These are phyloP conservation scores for Austroboletus novae-zelandiae DNA, from an alignment of 1,284 basidiomycete genomes.

Conservation along the genomic window DNA sequence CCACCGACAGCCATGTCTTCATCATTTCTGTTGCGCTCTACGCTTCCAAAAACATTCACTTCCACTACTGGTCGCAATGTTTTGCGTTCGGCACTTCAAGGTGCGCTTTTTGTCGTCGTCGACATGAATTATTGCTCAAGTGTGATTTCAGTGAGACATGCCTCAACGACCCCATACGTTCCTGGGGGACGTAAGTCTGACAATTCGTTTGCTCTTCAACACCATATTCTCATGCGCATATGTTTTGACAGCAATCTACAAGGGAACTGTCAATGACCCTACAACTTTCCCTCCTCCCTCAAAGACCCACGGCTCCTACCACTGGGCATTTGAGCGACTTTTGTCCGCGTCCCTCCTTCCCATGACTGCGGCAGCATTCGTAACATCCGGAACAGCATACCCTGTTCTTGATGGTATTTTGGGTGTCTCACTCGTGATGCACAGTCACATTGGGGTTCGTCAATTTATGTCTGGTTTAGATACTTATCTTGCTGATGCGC, in stretches of 20 bases:
- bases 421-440: slow-evolving; percentile 84
- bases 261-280: slow-evolving; percentile 95
- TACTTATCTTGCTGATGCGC: neutral
- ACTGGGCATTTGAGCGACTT: slow-evolving; percentile 97
- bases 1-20: slow-evolving; percentile 44
- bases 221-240: neutral
- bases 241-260: slow-evolving; percentile 72
- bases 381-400: slow-evolving; percentile 66
- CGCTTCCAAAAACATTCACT: slow-evolving; percentile 44
- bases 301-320: slow-evolving; percentile 87
- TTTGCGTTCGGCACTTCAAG: slow-evolving; percentile 36
- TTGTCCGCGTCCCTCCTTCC: slow-evolving; percentile 88
- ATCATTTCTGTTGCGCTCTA: slow-evolving; percentile 48
- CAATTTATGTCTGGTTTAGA: neutral
- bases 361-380: slow-evolving; percentile 80
- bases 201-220: neutral
- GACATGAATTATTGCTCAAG: slow-evolving; percentile 2
- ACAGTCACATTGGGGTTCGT: slow-evolving; percentile 91
- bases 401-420: slow-evolving; percentile 88
- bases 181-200: slow-evolving; percentile 66
- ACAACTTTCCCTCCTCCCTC: slow-evolving; percentile 83
- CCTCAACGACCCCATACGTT: slow-evolving; percentile 45
- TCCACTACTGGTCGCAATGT: slow-evolving; percentile 40
- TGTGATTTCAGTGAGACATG: slow-evolving; percentile 35
- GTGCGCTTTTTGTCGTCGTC: slow-evolving; percentile 20